These are phyloP conservation scores for Penicillium bialowiezense DNA, from an alignment of 495 filamentous ascomycete genomes.

Conservation along the genomic window DNA sequence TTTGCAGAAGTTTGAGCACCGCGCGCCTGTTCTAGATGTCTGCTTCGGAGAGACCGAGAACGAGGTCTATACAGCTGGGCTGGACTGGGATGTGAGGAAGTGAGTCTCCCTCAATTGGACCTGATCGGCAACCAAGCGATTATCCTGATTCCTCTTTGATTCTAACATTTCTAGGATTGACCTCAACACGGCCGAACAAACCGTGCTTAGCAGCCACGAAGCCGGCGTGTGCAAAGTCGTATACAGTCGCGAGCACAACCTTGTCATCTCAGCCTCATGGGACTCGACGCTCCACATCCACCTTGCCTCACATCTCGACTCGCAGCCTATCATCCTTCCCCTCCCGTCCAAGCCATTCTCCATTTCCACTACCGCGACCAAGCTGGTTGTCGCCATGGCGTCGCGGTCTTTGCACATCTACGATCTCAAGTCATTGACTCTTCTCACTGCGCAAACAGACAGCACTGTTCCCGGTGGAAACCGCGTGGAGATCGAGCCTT, in stretches of 20 bases:
- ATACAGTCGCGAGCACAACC: constrained; percentile 69
- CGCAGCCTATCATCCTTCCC: constrained; percentile 54
- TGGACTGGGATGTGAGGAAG: constrained; percentile 83
- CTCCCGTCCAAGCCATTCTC: constrained; percentile 87
- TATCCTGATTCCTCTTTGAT: background rate
- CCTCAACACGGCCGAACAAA: constrained; percentile 66
- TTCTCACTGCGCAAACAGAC: constrained; percentile 49
- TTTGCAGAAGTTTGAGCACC: constrained; percentile 71
- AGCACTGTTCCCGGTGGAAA: constrained; percentile 29
- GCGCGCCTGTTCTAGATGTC: constrained; percentile 83
- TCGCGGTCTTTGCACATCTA: constrained; percentile 88
- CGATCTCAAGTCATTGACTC: constrained; percentile 68
- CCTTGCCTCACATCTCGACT: constrained; percentile 44
- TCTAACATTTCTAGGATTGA: constrained; percentile 57
- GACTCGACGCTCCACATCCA: constrained; percentile 87
- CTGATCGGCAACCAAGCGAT: background rate
- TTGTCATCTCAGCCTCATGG: constrained; percentile 90
- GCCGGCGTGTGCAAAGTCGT: constrained; percentile 78
- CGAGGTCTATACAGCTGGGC: constrained; percentile 78
- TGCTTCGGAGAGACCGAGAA: constrained; percentile 80
- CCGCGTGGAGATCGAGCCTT: constrained; percentile 64
- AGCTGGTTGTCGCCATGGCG: constrained; percentile 94
- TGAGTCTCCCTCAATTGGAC: constrained; percentile 28
- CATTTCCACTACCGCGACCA: constrained; percentile 73
- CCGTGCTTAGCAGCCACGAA: constrained; percentile 72